Evolutionary conservation across 2,329 filamentous ascomycete species (phyloP).

Genomic region (Verticillium nonalfalfae): DNA sequence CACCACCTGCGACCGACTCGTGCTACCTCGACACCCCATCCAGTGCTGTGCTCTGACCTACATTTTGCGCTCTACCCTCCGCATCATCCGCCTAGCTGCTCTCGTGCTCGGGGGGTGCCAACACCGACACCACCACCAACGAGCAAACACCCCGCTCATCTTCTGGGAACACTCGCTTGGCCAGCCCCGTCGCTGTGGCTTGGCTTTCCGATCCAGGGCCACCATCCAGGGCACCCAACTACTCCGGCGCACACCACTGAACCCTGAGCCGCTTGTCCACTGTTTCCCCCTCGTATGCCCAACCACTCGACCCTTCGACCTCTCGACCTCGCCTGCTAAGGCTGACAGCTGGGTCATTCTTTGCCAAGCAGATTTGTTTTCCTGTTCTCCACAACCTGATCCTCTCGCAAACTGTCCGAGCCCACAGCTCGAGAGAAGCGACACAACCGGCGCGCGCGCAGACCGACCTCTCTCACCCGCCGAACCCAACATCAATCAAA

Average conservation of each 20-base stretch:
- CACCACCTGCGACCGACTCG: not conserved
- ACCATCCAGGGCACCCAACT: not conserved
- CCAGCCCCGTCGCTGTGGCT: conserved; percentile 11
- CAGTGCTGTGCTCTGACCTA: not conserved
- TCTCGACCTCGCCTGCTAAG: not conserved
- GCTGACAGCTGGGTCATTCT: not conserved
- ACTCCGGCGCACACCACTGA: not conserved
- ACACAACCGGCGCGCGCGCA: not conserved
- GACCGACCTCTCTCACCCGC: not conserved
- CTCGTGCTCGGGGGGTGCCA: not conserved
- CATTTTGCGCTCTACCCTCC: not conserved
- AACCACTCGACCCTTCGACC: not conserved
- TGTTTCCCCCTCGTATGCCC: not conserved
- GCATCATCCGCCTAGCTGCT: not conserved
- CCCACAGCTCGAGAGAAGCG: not conserved
- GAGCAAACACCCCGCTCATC: not conserved
- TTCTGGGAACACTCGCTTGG: not conserved
- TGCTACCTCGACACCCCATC: not conserved
- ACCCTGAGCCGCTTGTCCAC: not conserved
- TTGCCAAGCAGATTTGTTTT: not conserved
- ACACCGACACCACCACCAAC: not conserved
- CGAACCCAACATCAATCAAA: not conserved
- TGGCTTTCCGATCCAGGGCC: conserved; percentile 2
- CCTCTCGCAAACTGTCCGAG: no score
- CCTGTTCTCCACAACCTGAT: not conserved